phyloP scores from a whole-genome alignment of 2,329 filamentous ascomycete species.

The Penicillium occitanis region DNA sequence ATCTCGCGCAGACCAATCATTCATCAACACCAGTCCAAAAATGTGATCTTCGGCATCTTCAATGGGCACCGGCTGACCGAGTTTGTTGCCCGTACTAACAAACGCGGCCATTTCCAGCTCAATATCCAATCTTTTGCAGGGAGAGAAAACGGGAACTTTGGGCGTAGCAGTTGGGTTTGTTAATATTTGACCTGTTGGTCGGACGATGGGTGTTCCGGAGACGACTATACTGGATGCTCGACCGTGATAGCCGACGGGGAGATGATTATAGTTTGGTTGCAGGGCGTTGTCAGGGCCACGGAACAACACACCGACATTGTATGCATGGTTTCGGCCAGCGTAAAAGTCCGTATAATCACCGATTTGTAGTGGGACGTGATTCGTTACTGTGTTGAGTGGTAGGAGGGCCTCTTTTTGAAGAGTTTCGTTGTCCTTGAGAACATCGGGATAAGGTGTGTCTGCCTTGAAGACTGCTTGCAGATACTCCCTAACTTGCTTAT shows the following conservation, averaged over 20 bases:
- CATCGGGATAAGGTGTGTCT: slow-evolving; percentile 58
- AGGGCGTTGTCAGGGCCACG: slow-evolving; percentile 70
- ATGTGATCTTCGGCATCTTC: slow-evolving; percentile 66
- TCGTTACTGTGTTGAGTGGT: slow-evolving; percentile 58
- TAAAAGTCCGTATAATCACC: slow-evolving; percentile 88
- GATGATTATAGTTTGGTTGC: slow-evolving; percentile 76
- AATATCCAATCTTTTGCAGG: slow-evolving; percentile 69
- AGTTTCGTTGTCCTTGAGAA: slow-evolving; percentile 62
- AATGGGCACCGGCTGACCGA: slow-evolving; percentile 65
- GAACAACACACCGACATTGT: slow-evolving; percentile 70
- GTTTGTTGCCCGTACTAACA: slow-evolving; percentile 62
- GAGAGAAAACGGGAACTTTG: slow-evolving; percentile 63
- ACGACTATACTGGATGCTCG: slow-evolving; percentile 73
- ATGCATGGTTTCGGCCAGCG: slow-evolving; percentile 75
- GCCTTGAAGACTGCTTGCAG: slow-evolving; percentile 66
- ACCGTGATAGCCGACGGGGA: slow-evolving; percentile 81
- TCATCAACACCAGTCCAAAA: slow-evolving; percentile 79
- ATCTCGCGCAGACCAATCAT: slow-evolving; percentile 83
- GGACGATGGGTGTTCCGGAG: slow-evolving; percentile 69
- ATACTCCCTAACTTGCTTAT: slow-evolving; percentile 66
- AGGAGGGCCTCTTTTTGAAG: slow-evolving; percentile 61
- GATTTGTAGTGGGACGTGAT: slow-evolving; percentile 73
- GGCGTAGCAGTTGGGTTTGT: slow-evolving; percentile 61
- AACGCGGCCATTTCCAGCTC: slow-evolving; percentile 80
- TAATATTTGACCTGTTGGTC: slow-evolving; percentile 74